phyloP scores from a whole-genome alignment of 1,139 yeast genomes.

The Taphrina sp. region DNA sequence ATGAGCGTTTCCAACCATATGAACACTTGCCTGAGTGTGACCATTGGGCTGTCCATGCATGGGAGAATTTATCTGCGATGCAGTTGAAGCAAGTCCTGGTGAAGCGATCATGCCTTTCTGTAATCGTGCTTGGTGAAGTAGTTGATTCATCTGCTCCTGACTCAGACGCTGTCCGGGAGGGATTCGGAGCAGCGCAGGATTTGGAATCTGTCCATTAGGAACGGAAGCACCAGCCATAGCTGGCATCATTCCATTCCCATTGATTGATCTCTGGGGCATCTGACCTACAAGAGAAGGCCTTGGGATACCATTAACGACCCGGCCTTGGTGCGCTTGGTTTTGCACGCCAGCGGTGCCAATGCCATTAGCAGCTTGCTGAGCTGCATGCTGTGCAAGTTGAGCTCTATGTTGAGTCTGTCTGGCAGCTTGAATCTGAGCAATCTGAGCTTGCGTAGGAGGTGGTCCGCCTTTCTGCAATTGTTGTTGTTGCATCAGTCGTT shows the following conservation, averaged over 20 bases:
- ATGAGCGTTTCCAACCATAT: no score
- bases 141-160: conserved; percentile 41
- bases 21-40: no score
- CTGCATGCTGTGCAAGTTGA: conserved; percentile 35
- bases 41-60: no score
- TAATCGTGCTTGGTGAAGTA: conserved; percentile 37
- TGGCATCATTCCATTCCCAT: not conserved
- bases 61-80: no score
- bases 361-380: conserved; percentile 38
- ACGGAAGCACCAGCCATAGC: conserved; percentile 1
- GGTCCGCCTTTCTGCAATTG: conserved; percentile 13
- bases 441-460: conserved; percentile 11
- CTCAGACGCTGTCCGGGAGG: conserved; percentile 39
- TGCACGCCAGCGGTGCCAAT: not conserved
- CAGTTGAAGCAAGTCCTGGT: no score
- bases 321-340: not conserved
- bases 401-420: conserved; percentile 18
- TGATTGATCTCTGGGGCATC: conserved; percentile 27
- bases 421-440: conserved; percentile 19
- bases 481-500: conserved; percentile 28
- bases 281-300: conserved; percentile 31
- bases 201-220: conserved; percentile 17
- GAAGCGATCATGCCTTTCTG: conserved; percentile 19
- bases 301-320: no score
- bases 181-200: conserved; percentile 40